phyloP scores from a whole-genome alignment of 164 flowering plant species.

The Dillenia suffruticosa region DNA sequence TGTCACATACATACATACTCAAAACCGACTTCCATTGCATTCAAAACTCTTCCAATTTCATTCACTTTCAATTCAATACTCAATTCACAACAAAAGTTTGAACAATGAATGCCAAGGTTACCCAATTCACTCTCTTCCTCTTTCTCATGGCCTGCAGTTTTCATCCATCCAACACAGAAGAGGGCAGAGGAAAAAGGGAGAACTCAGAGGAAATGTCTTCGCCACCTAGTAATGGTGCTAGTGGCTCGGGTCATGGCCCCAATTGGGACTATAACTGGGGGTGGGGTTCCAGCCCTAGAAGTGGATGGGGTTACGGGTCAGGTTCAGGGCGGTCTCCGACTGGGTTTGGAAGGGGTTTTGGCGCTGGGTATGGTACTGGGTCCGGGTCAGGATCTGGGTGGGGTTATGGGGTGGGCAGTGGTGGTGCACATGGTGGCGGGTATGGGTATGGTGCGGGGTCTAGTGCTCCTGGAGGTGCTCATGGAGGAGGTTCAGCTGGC shows the following conservation, averaged over 20 bases:
- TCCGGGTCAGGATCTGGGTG: conserved; percentile 57
- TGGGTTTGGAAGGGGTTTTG: conserved; percentile 59
- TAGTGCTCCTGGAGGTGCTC: conserved; percentile 13
- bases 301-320: conserved; percentile 80
- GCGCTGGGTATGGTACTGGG: conserved; percentile 64
- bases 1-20: too few species aligned
- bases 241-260: conserved; percentile 61
- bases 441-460: conserved; percentile 36
- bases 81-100: too few species aligned
- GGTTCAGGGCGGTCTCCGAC: conserved; percentile 61
- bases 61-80: too few species aligned
- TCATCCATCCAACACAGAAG: conserved; percentile 5
- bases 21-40: too few species aligned
- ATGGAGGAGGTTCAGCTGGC: conserved; percentile 10
- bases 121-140: background rate
- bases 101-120: too few species aligned
- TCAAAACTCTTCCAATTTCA: too few species aligned
- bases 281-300: conserved; percentile 64
- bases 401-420: conserved; percentile 46
- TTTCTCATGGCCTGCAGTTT: conserved; percentile 3
- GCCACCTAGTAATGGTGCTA: conserved; percentile 27
- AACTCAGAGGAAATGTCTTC: conserved; percentile 15
- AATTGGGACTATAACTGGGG: conserved; percentile 77
- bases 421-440: conserved; percentile 37
- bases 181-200: conserved; percentile 5